Base-by-base conservation (phyloP, 495 filamentous ascomycete species). In the Penicillium tannophilum region DNA sequence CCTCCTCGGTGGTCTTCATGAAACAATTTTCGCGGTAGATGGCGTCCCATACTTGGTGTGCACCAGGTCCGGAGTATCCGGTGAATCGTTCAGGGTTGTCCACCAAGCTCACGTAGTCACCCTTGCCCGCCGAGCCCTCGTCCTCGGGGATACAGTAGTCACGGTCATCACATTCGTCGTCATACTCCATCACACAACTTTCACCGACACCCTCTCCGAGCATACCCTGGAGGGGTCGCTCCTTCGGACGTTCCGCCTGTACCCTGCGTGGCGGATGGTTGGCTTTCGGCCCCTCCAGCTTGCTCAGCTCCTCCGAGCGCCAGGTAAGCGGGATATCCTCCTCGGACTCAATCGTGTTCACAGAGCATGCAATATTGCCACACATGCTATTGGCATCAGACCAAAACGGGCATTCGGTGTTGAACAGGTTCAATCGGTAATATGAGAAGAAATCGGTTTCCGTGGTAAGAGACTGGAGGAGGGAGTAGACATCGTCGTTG, bases 11-110 rank as follows among this genome's bases (percentile, higher is more conserved):
- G 14, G 79, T 83, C 72, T 86, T 89, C 68, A 92, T 85, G 74
- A 98, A 98, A 70, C 94, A 98, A 72, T 98, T 98, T 72, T 98
- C 94, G 23, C 90, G 83, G 74, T 98, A 98, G 57, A 98, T 93
- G 17, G 94, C 89, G 70, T 96, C 88, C 94, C 94, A 98, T 23
- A 98, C 91, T 70, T 92, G 88, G 69, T 86, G 83, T 23, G 93
- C 85, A 10, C 91, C 88, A 52, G 84, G 81, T 47, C 95, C 94
- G 4, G 89, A 82, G 64, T 97, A 98, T 31, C 94, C 94, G 1
- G 94, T 98, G 70, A 94, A 98, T 31, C 94, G 83, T 66, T 98
- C 94, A 20, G 93, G 93, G 63, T 98, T 98, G 64, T 91, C 91
- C 39, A 93, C 81, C 59, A 98, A 79, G 68, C 89, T 93, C 64